Evolutionary conservation across 495 filamentous ascomycete genomes (phyloP).

Genomic region (Penicillium turbatum): DNA sequence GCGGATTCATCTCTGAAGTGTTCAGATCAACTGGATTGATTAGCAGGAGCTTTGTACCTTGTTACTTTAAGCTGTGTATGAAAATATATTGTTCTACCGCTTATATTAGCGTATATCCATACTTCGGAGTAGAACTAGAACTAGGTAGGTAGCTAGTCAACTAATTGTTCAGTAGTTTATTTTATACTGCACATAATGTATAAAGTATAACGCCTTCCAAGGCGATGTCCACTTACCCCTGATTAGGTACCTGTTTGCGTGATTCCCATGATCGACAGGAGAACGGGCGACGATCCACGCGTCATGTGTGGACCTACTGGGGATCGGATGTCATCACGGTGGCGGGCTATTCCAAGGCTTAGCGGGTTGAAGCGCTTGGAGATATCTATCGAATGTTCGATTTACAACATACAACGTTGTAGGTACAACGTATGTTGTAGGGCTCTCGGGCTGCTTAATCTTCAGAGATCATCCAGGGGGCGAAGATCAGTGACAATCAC

Average conservation of each 20-base stretch:
- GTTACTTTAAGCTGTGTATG: no score
- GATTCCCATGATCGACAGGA: neutral
- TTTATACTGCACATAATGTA: no score
- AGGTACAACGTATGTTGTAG: no score
- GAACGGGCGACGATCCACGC: neutral
- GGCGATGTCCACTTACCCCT: no score
- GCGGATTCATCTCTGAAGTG: neutral
- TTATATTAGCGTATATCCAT: no score
- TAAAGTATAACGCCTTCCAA: no score
- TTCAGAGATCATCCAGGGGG: neutral
- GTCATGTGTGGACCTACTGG: neutral
- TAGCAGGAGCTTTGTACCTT: neutral
- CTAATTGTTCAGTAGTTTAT: no score
- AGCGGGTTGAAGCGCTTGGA: neutral
- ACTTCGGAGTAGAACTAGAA: no score
- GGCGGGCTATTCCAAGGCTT: neutral
- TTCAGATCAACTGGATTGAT: neutral
- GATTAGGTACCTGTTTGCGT: neutral
- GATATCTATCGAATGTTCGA: no score
- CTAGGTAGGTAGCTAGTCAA: no score
- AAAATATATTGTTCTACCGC: no score
- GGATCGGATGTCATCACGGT: neutral
- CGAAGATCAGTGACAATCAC: neutral
- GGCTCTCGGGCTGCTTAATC: neutral
- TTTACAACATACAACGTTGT: no score